These are phyloP conservation scores for Cladosporium austrohemisphaericum DNA, from an alignment of 2,329 filamentous ascomycete genomes.

Conservation along the genomic window DNA sequence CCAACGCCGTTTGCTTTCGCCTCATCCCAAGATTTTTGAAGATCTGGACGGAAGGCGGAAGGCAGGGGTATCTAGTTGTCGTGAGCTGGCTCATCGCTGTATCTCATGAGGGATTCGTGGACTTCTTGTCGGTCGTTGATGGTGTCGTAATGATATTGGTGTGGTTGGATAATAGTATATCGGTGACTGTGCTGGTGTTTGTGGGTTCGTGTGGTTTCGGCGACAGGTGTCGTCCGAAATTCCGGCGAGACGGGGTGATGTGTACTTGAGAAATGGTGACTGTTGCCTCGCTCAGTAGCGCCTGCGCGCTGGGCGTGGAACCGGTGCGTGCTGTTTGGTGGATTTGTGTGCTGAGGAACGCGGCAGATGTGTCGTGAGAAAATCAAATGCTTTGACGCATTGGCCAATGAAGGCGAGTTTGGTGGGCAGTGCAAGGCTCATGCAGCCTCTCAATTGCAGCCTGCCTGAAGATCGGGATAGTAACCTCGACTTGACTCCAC, in stretches of 20 bases:
- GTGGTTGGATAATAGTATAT: background rate
- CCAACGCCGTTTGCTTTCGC: too few species aligned
- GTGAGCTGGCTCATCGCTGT: too few species aligned
- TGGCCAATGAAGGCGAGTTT: slow-evolving; percentile 1
- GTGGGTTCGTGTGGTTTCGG: background rate
- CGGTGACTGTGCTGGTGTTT: background rate
- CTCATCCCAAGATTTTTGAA: too few species aligned
- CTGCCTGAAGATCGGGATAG: slow-evolving; percentile 43
- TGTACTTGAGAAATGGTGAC: background rate
- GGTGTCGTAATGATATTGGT: background rate
- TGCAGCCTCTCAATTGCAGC: slow-evolving; percentile 24
- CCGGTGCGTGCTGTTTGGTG: background rate
- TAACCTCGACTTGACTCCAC: slow-evolving; percentile 46
- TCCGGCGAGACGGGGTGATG: background rate
- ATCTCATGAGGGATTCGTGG: too few species aligned
- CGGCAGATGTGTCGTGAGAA: slow-evolving; percentile 6
- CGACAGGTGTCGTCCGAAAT: too few species aligned
- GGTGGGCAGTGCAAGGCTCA: background rate
- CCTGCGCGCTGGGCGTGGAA: slow-evolving; percentile 8
- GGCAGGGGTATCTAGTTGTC: slow-evolving; percentile 2
- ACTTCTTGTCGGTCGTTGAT: background rate
- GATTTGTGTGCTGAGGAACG: slow-evolving; percentile 3
- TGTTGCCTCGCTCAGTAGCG: slow-evolving; percentile 2
- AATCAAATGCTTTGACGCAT: background rate
- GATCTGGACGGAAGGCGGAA: background rate